Percentiles rank a stretch among this genome's conserved stretches.
Conservation (phyloP, 78 protist species). For the Cavenderia fasciculata region DNA sequence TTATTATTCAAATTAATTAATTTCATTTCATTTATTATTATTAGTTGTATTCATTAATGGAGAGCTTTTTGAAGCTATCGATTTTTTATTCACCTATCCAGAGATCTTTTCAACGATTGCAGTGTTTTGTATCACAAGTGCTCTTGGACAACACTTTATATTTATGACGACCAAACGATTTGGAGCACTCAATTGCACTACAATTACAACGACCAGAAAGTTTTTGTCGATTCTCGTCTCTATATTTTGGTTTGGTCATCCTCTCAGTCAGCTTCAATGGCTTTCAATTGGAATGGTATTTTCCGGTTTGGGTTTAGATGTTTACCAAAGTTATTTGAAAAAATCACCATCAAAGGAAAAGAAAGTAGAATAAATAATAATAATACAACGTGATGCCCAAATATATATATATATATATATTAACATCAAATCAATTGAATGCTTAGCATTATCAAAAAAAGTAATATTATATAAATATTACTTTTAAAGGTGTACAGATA, state of each 20-base stretch:
- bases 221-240: slow-evolving; percentile 60
- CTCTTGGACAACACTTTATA: slow-evolving; percentile 71
- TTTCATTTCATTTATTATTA: background rate
- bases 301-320: slow-evolving; percentile 37
- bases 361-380: background rate
- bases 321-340: background rate
- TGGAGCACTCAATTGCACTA: slow-evolving; percentile 62
- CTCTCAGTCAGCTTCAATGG: slow-evolving; percentile 33
- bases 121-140: slow-evolving; percentile 54
- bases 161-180: slow-evolving; percentile 30
- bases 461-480: too few relatives aligned
- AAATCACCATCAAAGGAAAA: slow-evolving; percentile 1
- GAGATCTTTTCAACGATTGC: slow-evolving; percentile 9
- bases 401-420: too few relatives aligned
- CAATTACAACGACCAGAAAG: slow-evolving; percentile 63
- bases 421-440: too few relatives aligned
- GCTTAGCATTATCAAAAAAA: too few relatives aligned
- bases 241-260: slow-evolving; percentile 69
- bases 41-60: slow-evolving; percentile 40
- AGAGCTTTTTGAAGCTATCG: slow-evolving; percentile 27
- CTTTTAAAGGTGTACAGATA: too few relatives aligned
- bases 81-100: slow-evolving; percentile 24
- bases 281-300: slow-evolving; percentile 50
- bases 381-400: background rate
- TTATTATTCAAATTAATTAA: background rate